Evolutionary conservation across 2,329 filamentous ascomycete genomes (phyloP), one percentile per base, ranked within the genome.

Genomic region (Cladosporium sp.): DNA sequence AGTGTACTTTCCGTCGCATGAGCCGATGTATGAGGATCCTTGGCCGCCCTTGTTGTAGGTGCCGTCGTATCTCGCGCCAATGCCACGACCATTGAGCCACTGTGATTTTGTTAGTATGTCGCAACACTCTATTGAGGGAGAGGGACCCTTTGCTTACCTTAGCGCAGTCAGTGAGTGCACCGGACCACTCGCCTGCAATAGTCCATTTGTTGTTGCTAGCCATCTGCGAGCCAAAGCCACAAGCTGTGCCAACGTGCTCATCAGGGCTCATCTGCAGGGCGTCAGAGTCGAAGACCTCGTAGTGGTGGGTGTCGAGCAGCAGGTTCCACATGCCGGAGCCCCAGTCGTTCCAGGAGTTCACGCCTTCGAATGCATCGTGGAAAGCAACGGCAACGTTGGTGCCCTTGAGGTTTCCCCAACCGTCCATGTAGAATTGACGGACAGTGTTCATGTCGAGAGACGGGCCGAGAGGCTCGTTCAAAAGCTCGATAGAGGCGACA

Each of bases 231-330:
- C 76, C 73, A 3, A 81, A 82, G 69, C 84, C 83, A 58, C 66
- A 83, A 76, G 52, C 85, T 76, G 69, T 91, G 89, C 65, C 85
- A 73, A 68, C 79, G 78, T 11, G 82, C 81, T 46, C 79, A 23
- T 64, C 76, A 74, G 85, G 76, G 31, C 80, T 79, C 40, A 89
- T 77, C 33, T 85, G 78, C 0, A 64, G 37, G 11, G 62, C 62
- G 26, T 76, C 78, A 29, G 81, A 76, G 66, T 80, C 81, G 77
- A 90, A 90, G 66, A 88, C 81, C 73, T 90, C 85, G 73, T 91
- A 91, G 72, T 90, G 86, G 73, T 91, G 89, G 63, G 88, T 87
- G 72, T 91, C 89, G 67, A 91, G 77, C 0, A 65, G 0, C 77
- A 79, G 1, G 80, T 78, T 5, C 52, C 62, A 57, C 62, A 64